Percentiles rank a stretch among this genome's conserved stretches.
These are phyloP conservation scores for Fusarium mexicanum DNA, from an alignment of 2,329 filamentous ascomycete genomes.

Conservation along the genomic window DNA sequence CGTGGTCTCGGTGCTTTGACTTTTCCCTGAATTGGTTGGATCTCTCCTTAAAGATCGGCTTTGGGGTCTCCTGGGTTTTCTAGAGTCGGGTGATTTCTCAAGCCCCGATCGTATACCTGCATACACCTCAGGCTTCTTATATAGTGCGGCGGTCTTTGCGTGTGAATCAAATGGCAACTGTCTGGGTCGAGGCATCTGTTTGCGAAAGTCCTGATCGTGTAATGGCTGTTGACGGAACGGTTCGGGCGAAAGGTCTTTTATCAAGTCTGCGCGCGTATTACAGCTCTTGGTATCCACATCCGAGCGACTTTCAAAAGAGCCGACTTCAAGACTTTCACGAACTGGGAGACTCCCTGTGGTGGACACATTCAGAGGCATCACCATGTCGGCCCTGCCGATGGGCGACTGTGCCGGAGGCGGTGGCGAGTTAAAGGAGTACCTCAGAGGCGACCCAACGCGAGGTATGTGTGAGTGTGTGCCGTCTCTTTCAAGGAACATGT, in stretches of 20 bases:
- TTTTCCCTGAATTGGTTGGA: not conserved
- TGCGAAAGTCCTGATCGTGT: conserved; percentile 35
- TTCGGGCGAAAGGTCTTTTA: not conserved
- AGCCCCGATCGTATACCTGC: not conserved
- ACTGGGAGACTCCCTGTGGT: not conserved
- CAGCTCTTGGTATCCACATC: not conserved
- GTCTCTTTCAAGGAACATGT: conserved; percentile 26
- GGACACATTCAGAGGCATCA: not conserved
- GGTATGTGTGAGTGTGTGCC: conserved; percentile 31
- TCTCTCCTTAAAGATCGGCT: not conserved
- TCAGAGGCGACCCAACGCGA: conserved; percentile 43
- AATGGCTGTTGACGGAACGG: not conserved
- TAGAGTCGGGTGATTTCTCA: not conserved
- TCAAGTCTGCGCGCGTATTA: not conserved
- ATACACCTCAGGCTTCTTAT: not conserved
- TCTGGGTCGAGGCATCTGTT: conserved; percentile 46
- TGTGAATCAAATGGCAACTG: conserved; percentile 42
- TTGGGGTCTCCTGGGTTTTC: not conserved
- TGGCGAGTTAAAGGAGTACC: conserved; percentile 25
- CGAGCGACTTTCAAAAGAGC: not conserved
- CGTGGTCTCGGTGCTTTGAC: not conserved
- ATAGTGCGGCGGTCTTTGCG: not conserved
- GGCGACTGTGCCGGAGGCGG: not conserved
- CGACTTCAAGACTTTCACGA: not conserved
- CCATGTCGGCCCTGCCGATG: not conserved